These are phyloP conservation scores for Dalbergia oliveri DNA, from an alignment of 306 rosid species.

Conservation along the genomic window DNA sequence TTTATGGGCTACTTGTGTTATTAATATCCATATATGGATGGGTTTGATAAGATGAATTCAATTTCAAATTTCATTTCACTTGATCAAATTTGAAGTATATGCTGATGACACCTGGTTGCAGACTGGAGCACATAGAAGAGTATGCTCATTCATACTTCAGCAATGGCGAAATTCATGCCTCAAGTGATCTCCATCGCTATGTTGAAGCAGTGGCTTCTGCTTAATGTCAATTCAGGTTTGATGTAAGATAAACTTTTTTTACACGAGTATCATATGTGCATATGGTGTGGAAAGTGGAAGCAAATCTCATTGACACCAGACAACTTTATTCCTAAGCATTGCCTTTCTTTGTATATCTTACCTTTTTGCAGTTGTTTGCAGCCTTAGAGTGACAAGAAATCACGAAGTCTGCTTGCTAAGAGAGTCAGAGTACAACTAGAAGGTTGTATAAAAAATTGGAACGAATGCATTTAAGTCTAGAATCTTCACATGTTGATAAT, in stretches of 20 bases:
- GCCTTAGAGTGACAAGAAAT: slow-evolving; percentile 40
- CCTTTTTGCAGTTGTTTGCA: slow-evolving; percentile 45
- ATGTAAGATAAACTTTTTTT: slow-evolving; percentile 24
- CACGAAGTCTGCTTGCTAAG: slow-evolving; percentile 33
- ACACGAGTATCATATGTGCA: slow-evolving; percentile 2
- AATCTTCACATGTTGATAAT: slow-evolving; percentile 4
- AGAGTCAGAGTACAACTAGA: not conserved
- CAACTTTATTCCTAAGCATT: slow-evolving; percentile 1
- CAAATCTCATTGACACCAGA: not conserved
- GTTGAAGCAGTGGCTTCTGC: slow-evolving; percentile 59
- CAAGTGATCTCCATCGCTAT: slow-evolving; percentile 56
- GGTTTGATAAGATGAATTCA: slow-evolving; percentile 24
- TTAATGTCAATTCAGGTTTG: slow-evolving; percentile 34
- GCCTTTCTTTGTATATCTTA: not conserved
- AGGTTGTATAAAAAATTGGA: slow-evolving; percentile 30
- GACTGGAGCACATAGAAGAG: slow-evolving; percentile 84
- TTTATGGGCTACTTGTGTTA: slow-evolving; percentile 16
- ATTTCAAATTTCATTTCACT: slow-evolving; percentile 30
- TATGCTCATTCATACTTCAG: slow-evolving; percentile 83
- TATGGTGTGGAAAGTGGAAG: not conserved
- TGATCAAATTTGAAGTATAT: slow-evolving; percentile 35
- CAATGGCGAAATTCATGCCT: slow-evolving; percentile 75
- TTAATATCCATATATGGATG: slow-evolving; percentile 20
- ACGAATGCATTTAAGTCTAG: slow-evolving; percentile 11
- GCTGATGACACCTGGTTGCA: slow-evolving; percentile 51